Base-by-base conservation (phyloP, 495 filamentous ascomycete genomes). In the Aspergillus nidulans region DNA sequence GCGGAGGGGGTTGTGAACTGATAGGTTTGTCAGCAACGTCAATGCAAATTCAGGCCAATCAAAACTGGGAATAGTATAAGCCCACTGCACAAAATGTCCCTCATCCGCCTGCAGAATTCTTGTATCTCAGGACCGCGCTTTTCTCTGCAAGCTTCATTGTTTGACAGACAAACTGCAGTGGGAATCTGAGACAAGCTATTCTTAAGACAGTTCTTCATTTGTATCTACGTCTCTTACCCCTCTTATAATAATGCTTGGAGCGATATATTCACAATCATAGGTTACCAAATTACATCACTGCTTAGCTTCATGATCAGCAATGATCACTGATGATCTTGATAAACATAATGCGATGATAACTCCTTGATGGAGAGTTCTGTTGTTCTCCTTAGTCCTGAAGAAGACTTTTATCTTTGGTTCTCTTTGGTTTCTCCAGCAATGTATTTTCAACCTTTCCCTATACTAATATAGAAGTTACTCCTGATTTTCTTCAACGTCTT, bases 231-330 rank as follows among this genome's bases (percentile, higher is more conserved):
- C 13, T 15, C 6, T 36, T 36, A 15, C 13, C 4, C 13, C 4
- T 34, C 15, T 6, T 34, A 34, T 7, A 13, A 12, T 13, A 13
- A 2, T 10, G 15, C 4, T 39, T 18, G n/a, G n/a, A 16, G 15
- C 15, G 6, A 3, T 18, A 4, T 8, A 18, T 39, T 13, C 15
- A 3, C 8, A 39, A 16, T n/a, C n/a, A 2, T 16, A 8, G 36
- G 8, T 8, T 18, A 8, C n/a, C 36, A 13, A 13, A 57, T 57
- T 57, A 49, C 50, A 58, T 58, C 50, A 58, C 56, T 53, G 56
- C 48, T 45, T 30, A 30, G 44, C 26, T 24, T 49, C 32, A 24
- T 21, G 19, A 39, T 50, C 18, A 20, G 10, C 26, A n/a, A n/a
- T 39, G 9, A 7, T 24, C 30, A 16, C 18, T 24, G 50, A 53